Base-by-base conservation (phyloP, 208 protist species). In the Acanthamoeba sp. region DNA sequence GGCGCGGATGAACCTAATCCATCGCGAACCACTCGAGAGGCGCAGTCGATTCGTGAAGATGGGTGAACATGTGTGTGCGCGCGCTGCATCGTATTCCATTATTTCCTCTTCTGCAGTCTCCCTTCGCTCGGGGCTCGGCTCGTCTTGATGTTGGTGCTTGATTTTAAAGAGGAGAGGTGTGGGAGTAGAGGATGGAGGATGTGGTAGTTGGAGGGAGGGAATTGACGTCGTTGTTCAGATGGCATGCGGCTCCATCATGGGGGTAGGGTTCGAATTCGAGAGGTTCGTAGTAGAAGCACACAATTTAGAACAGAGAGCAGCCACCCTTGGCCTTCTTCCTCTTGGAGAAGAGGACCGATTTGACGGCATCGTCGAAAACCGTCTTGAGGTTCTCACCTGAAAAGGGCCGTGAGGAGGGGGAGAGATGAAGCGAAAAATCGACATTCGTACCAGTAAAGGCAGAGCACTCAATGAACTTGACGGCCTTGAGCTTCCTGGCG, bases 391-490 rank as follows among this genome's bases (percentile, higher is more conserved):
- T 95, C 40, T 92, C 87, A 50, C 87, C 87, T 89, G 20, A 16
- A 7, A 55, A 0, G 59, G 59, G 59, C n/a, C 1, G 18, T 59
- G 2, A 20, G 52, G 52, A 4, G 52, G 52, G 45, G 45, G 27
- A 0, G 16, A 55, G 27, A 59, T 36, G 27, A 55, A 4, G 34
- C 93, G 71, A 24, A 55, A 62, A 69, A 89, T 89, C 32, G 45
- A 95, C 69, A 91, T 94, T 91, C n/a, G 97, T 95, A 95, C 98
- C 97, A 22, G 97, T 98, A 16, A 97, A 95, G 24, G 98, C 98
- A 80, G 96, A 98, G 97, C 98, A 99, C 94, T 99, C 98, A 18
- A 98, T 84, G 95, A 99, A 99, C 38, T 97, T 95, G 34, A 96
- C 78, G 48, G 98, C 98, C 48, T 94, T 88, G 78, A 99, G 98